These are phyloP conservation scores for Bipolaris zeicola DNA, from an alignment of 2,329 filamentous ascomycete genomes.

Conservation along the genomic window DNA sequence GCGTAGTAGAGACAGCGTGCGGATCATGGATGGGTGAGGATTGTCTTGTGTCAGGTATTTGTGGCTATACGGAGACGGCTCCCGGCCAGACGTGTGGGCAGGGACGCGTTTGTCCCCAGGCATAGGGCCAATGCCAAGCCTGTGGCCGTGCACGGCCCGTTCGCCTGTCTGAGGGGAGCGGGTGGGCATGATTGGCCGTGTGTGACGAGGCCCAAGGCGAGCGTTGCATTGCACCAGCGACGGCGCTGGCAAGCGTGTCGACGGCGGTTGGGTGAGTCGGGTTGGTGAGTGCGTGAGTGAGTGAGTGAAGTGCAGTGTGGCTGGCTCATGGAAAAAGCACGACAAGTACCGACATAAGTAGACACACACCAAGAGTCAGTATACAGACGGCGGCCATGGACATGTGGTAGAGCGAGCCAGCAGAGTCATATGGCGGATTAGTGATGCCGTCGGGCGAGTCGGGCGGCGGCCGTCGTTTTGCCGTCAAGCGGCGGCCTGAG, in stretches of 20 bases:
- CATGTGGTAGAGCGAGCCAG: background rate
- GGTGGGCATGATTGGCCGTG: constrained; percentile 20
- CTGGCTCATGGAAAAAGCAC: constrained; percentile 1
- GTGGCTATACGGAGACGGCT: constrained; percentile 28
- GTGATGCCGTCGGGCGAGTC: constrained; percentile 12
- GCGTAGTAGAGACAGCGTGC: constrained; percentile 9
- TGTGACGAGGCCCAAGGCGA: constrained; percentile 5
- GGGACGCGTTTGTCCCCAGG: constrained; percentile 33
- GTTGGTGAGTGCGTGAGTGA: constrained; percentile 5
- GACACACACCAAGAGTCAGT: too few species aligned
- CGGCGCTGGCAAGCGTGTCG: constrained; percentile 1
- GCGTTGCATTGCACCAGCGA: background rate
- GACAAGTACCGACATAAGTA: too few species aligned
- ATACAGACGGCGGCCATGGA: too few species aligned
- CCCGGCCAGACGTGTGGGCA: background rate
- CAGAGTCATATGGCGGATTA: constrained; percentile 29
- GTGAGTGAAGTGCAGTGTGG: background rate
- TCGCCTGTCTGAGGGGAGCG: constrained; percentile 6
- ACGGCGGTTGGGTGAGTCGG: background rate
- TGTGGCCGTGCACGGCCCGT: constrained; percentile 33
- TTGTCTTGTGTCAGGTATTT: constrained; percentile 27
- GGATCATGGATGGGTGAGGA: constrained; percentile 30
- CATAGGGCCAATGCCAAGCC: constrained; percentile 36
- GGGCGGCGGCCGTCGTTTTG: constrained; percentile 25
- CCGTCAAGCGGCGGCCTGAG: constrained; percentile 4